A percentile compares a stretch with the other conserved stretches of the same genome.
These are phyloP conservation scores for Zalaria sp. DNA, from an alignment of 2,329 filamentous ascomycete genomes.

Conservation along the genomic window DNA sequence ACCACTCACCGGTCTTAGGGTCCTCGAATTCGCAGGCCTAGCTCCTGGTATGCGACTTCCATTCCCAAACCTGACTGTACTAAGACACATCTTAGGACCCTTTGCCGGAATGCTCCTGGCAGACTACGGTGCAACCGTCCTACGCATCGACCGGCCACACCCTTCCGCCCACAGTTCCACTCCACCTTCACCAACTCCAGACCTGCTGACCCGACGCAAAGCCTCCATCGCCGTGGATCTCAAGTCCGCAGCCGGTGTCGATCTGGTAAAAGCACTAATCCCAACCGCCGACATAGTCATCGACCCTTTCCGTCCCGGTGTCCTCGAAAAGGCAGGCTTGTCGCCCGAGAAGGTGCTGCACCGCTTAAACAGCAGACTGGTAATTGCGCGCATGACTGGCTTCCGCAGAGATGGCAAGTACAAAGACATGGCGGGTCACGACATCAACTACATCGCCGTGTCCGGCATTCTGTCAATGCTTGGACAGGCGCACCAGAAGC, in stretches of 20 bases:
- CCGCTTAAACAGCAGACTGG: conserved; percentile 55
- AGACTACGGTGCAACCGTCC: conserved; percentile 75
- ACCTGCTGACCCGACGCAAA: conserved; percentile 71
- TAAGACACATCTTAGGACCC: conserved; percentile 42
- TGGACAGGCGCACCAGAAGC: conserved; percentile 53
- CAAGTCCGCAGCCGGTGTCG: conserved; percentile 49
- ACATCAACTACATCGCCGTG: conserved; percentile 92
- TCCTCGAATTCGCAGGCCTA: conserved; percentile 52
- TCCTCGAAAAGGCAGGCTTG: conserved; percentile 73
- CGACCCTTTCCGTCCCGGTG: conserved; percentile 84
- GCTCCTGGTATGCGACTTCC: conserved; percentile 33
- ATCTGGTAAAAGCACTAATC: conserved; percentile 53
- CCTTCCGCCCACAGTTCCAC: conserved; percentile 20
- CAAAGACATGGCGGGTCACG: conserved; percentile 77
- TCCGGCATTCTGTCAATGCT: conserved; percentile 67
- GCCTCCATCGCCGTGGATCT: conserved; percentile 67
- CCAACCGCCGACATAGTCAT: conserved; percentile 62
- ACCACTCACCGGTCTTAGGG: conserved; percentile 44
- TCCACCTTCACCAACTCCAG: conserved; percentile 36
- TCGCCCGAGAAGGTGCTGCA: conserved; percentile 53
- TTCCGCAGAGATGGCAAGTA: conserved; percentile 83
- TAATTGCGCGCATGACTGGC: conserved; percentile 78
- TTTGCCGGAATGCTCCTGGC: conserved; percentile 81
- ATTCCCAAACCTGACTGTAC: background rate
- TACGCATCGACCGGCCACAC: conserved; percentile 63